These are phyloP conservation scores for Gentiana straminea DNA, from an alignment of 257 asterid species.

Conservation along the genomic window DNA sequence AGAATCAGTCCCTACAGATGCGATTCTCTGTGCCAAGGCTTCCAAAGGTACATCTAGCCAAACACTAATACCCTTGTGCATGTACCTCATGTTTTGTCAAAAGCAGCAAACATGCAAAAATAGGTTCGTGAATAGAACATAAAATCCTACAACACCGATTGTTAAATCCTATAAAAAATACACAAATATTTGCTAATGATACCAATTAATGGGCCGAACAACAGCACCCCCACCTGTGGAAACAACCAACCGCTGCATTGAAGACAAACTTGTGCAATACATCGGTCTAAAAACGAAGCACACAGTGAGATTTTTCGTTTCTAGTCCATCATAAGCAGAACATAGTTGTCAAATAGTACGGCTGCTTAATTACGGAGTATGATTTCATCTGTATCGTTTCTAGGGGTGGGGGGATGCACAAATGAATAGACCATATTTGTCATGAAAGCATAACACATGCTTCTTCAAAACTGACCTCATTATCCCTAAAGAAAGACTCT, in stretches of 20 bases:
- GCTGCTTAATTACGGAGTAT: too few relatives aligned
- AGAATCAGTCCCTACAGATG: conserved; percentile 62
- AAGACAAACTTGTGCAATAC: conserved; percentile 54
- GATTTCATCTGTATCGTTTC: too few relatives aligned
- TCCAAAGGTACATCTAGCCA: conserved; percentile 93
- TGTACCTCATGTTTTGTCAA: conserved; percentile 55
- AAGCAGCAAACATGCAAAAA: conserved; percentile 10
- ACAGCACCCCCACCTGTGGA: conserved; percentile 99
- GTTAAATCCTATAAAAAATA: too few relatives aligned
- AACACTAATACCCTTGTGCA: conserved; percentile 72
- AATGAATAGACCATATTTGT: too few relatives aligned
- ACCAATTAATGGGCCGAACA: conserved; percentile 86
- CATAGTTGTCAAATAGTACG: too few relatives aligned
- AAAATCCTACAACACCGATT: too few relatives aligned
- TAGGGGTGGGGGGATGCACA: too few relatives aligned
- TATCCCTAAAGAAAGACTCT: too few relatives aligned
- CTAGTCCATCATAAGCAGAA: too few relatives aligned
- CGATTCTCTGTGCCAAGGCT: conserved; percentile 75
- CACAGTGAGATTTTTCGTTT: too few relatives aligned
- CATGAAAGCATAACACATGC: too few relatives aligned
- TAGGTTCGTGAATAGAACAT: conserved; percentile 3
- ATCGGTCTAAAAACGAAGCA: conserved; percentile 43
- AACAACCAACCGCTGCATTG: conserved; percentile 58
- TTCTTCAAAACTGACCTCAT: too few relatives aligned
- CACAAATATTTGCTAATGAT: conserved; percentile 17